Percentiles rank a stretch among this genome's conserved stretches.
Conservation (phyloP, 306 rosid genomes). For the Glycine soja region DNA sequence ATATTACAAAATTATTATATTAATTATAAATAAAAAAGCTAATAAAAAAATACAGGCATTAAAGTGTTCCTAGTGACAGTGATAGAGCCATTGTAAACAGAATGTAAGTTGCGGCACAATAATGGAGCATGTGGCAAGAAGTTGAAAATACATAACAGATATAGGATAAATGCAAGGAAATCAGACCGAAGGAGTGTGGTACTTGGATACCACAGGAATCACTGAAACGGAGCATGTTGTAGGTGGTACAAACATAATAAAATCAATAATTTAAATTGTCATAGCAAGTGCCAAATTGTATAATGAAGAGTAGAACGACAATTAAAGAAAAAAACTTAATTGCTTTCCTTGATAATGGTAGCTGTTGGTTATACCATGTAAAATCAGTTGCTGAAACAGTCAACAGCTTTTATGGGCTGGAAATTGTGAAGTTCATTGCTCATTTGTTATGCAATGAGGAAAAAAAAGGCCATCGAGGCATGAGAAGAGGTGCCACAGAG, state of each 20-base stretch:
- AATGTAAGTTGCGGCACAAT: not conserved
- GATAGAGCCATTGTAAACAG: not conserved
- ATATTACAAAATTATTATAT: not conserved
- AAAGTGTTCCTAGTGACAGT: not conserved
- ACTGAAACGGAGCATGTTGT: not conserved
- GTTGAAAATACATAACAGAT: not conserved
- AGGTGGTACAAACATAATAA: not conserved
- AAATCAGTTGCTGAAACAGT: not conserved
- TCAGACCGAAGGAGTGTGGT: not conserved
- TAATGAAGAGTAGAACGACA: not conserved
- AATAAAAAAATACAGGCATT: not conserved
- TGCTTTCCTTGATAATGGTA: not conserved
- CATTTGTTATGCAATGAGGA: not conserved
- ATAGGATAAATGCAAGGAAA: not conserved
- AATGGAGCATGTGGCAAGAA: slow-evolving; percentile 9
- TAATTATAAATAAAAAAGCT: not conserved
- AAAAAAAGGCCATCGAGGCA: not conserved
- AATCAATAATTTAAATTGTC: not conserved
- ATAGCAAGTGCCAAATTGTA: not conserved
- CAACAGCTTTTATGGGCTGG: not conserved
- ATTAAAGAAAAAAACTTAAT: not conserved
- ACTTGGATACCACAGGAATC: not conserved
- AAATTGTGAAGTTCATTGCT: not conserved
- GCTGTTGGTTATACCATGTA: not conserved
- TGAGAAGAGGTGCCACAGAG: not conserved